These are phyloP conservation scores for Mortierella sp. DNA, from an alignment of 371 early-diverging fungal genomes.

Conservation along the genomic window DNA sequence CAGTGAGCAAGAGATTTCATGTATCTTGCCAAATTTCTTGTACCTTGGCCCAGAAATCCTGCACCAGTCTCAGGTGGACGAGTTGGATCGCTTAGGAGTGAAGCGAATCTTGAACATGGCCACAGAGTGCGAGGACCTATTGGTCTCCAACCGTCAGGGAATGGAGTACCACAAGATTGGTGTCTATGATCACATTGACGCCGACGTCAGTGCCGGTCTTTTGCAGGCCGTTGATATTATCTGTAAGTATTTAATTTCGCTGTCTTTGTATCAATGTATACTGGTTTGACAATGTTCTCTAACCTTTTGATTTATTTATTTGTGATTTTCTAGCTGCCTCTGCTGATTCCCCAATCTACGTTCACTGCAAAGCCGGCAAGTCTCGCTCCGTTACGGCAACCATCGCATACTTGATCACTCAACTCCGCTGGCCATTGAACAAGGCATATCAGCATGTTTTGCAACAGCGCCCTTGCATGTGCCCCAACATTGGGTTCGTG, in stretches of 20 bases:
- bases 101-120: slow-evolving; percentile 75
- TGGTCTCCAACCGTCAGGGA: slow-evolving; percentile 49
- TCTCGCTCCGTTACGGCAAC: slow-evolving; percentile 87
- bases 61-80: slow-evolving; percentile 62
- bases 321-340: not conserved
- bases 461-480: slow-evolving; percentile 77
- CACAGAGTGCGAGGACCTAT: slow-evolving; percentile 71
- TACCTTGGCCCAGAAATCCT: slow-evolving; percentile 74
- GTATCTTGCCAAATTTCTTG: slow-evolving; percentile 70
- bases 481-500: slow-evolving; percentile 88
- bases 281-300: not conserved
- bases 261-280: not conserved
- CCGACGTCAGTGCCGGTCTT: slow-evolving; percentile 71
- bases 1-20: slow-evolving; percentile 67
- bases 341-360: slow-evolving; percentile 68
- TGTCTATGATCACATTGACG: slow-evolving; percentile 72
- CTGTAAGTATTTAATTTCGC: slow-evolving; percentile 56
- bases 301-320: not conserved
- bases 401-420: slow-evolving; percentile 78
- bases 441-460: slow-evolving; percentile 83
- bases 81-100: slow-evolving; percentile 61
- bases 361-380: slow-evolving; percentile 90
- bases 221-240: slow-evolving; percentile 72
- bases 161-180: slow-evolving; percentile 70
- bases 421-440: slow-evolving; percentile 77